These are phyloP conservation scores for Chloranthus sessilifolius DNA, from an alignment of 164 flowering plant species.

Conservation along the genomic window DNA sequence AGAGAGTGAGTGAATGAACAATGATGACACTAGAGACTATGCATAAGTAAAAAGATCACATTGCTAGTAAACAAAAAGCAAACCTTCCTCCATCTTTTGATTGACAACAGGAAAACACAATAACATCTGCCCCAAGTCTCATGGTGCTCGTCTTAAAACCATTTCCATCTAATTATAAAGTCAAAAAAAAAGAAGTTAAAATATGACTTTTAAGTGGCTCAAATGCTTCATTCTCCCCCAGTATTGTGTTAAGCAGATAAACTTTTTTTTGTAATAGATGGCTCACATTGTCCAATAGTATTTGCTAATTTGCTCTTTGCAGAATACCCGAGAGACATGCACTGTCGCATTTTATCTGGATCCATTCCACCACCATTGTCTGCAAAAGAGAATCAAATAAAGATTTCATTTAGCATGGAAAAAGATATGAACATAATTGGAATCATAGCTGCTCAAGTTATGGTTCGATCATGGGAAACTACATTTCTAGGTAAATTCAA, in stretches of 20 bases:
- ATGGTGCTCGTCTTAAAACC: constrained; percentile 87
- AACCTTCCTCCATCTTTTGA: constrained; percentile 67
- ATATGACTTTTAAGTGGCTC: background rate
- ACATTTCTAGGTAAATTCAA: too few relatives aligned
- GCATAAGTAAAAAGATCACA: too few relatives aligned
- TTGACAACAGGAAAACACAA: constrained; percentile 71
- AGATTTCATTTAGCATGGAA: background rate
- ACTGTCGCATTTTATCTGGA: constrained; percentile 75
- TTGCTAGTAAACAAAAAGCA: background rate
- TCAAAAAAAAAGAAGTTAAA: background rate
- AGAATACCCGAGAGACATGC: constrained; percentile 88
- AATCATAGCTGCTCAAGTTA: too few relatives aligned
- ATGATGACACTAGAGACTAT: too few relatives aligned
- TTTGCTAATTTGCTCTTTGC: constrained; percentile 67
- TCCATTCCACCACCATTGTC: constrained; percentile 70
- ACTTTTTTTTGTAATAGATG: background rate
- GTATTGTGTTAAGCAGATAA: background rate
- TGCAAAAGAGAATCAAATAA: background rate
- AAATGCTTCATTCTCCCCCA: background rate
- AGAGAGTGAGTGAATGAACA: too few relatives aligned
- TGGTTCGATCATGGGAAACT: too few relatives aligned
- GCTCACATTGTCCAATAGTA: constrained; percentile 77
- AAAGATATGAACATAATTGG: background rate
- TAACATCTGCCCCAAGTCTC: constrained; percentile 94
- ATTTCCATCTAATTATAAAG: constrained; percentile 86